Percentiles rank a stretch among this genome's conserved stretches.
phyloP scores from a whole-genome alignment of 2,329 filamentous ascomycete species.

The Cordyceps fumosorosea region DNA sequence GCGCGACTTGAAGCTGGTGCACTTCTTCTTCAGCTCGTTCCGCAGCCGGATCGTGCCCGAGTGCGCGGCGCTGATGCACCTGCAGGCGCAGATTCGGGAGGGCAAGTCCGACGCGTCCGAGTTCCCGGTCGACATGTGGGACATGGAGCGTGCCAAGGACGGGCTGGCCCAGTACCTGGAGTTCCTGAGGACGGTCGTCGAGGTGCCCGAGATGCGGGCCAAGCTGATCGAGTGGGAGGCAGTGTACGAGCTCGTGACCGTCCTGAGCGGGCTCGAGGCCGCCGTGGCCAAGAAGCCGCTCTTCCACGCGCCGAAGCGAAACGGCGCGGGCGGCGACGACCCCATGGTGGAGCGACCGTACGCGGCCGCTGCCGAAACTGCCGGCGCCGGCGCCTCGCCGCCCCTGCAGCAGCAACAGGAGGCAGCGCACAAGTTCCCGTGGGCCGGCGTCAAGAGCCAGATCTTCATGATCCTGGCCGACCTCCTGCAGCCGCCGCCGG shows the following conservation, averaged over 20 bases:
- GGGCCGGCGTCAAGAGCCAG: conserved; percentile 79
- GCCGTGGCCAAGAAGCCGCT: conserved; percentile 79
- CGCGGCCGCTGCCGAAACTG: conserved; percentile 22
- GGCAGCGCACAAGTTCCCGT: conserved; percentile 56
- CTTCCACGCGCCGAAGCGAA: conserved; percentile 35
- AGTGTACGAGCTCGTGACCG: conserved; percentile 77
- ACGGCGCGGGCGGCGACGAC: conserved; percentile 27
- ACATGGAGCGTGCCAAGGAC: conserved; percentile 95
- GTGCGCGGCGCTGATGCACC: conserved; percentile 86
- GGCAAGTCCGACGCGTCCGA: conserved; percentile 71
- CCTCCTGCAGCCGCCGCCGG: conserved; percentile 74
- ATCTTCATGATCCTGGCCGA: conserved; percentile 86
- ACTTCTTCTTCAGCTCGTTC: conserved; percentile 90
- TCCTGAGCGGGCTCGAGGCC: conserved; percentile 80
- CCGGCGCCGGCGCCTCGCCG: conserved; percentile 32
- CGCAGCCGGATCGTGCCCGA: conserved; percentile 88
- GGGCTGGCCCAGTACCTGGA: conserved; percentile 91
- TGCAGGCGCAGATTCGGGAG: conserved; percentile 83
- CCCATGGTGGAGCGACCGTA: conserved; percentile 60
- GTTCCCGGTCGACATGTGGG: conserved; percentile 92
- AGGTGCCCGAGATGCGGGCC: conserved; percentile 74
- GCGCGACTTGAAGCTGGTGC: conserved; percentile 59
- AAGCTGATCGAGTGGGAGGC: conserved; percentile 90
- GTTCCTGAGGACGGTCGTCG: conserved; percentile 83
- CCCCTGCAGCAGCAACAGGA: conserved; percentile 53